Conservation (phyloP, 768 basidiomycete genomes). For the Kwoniella sp. region DNA sequence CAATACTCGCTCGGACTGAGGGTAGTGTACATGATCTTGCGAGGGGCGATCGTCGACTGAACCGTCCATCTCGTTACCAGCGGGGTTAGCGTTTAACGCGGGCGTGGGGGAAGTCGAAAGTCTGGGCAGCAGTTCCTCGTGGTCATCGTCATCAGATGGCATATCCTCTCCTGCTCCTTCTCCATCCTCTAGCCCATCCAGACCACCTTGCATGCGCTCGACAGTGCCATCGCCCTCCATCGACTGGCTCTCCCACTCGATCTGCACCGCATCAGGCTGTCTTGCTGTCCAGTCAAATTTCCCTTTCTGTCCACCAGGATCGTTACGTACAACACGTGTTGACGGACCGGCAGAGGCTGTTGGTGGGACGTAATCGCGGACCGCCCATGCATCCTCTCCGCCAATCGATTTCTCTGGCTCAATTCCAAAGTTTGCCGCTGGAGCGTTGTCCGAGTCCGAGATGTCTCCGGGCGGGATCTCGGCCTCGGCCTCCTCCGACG, state of each 20-base stretch:
- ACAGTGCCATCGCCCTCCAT: not conserved
- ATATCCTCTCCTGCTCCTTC: constrained; percentile 3
- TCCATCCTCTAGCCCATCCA: not conserved
- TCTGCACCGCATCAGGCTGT: constrained; percentile 33
- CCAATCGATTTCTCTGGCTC: not conserved
- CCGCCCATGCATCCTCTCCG: constrained; percentile 13
- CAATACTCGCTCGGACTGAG: not conserved
- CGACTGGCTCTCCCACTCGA: constrained; percentile 41
- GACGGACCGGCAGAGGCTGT: not conserved
- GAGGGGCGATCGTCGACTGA: not conserved
- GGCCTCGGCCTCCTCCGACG: not conserved
- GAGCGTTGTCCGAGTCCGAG: too few species aligned
- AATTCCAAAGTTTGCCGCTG: too few species aligned
- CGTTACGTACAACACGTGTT: too few species aligned
- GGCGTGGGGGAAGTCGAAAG: not conserved
- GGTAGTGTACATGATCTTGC: not conserved
- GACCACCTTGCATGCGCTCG: too few species aligned
- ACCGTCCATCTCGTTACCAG: not conserved
- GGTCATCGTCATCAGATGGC: not conserved
- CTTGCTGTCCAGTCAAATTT: constrained; percentile 34
- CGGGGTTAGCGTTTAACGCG: not conserved
- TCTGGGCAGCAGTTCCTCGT: constrained; percentile 5
- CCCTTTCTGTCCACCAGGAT: not conserved
- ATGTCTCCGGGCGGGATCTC: too few species aligned
- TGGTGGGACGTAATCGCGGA: constrained; percentile 5